Evolutionary conservation across 257 asterid genomes (phyloP), one percentile per base, ranked within the genome.

Genomic region (Nicotiana tomentosiformis): DNA sequence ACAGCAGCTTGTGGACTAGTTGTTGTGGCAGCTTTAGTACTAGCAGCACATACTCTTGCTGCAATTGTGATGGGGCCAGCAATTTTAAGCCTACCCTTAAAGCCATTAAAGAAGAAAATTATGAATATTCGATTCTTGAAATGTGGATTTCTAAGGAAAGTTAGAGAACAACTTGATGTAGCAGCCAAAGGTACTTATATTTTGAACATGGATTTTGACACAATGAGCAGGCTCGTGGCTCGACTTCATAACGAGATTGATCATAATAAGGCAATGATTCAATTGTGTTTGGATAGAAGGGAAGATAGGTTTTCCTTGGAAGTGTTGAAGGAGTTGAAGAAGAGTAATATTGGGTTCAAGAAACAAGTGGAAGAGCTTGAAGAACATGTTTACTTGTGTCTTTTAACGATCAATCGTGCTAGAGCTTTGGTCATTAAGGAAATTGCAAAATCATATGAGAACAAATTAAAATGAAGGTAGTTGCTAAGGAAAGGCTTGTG

Each of bases 181-280:
- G 99, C 99, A 5, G 92, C 96, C 1, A 95, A 95, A 77, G 98
- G 99, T 5, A 88, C 96, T 0, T 95, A 93, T n/a, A 91, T 95
- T 0, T 35, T 95, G 91, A 88, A 90, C n/a, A 85, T 95, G 81
- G 98, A 95, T 66, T 95, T 95, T 82, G 97, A 95, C 70, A 93
- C 95, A 58, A 92, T 95, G 83, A 87, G 98, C 39, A 84, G 95
- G 66, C 93, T 92, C 17, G 94, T 93, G 43, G 77, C 72, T 1
- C 81, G 97, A 80, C 82, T 93, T 3, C 88, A 88, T 32, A 98
- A 92, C 18, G 98, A 95, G 82, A 84, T 95, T 15, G 98, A 93
- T 53, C 99, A 91, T 49, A 89, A 86, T 26, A 92, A 87, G 88
- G 82, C 77, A 26, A 90, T 92, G 95, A 68, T 95, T 37, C 68